Percentiles rank a stretch among this genome's conserved stretches.
phyloP scores from a whole-genome alignment of 1,284 basidiomycete species.

The Puccinia sorghi region DNA sequence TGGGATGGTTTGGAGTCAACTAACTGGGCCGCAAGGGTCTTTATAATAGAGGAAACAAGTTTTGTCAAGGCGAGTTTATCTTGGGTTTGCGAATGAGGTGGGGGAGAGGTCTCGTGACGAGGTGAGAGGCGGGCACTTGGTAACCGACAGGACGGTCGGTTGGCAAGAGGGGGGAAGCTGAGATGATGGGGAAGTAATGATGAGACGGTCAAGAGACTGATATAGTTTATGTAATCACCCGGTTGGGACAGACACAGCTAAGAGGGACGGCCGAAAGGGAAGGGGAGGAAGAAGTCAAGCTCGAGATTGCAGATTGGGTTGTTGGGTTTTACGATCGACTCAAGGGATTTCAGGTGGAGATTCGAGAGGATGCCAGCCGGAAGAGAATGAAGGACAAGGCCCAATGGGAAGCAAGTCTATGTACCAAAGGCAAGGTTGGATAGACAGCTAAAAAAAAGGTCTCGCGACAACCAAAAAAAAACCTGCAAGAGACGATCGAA shows the following conservation, averaged over 20 bases:
- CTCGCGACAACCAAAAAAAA: neutral
- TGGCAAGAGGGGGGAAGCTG: neutral
- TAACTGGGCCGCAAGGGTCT: neutral
- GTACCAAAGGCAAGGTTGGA: neutral
- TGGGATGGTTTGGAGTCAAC: neutral
- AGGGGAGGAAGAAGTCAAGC: neutral
- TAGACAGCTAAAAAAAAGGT: neutral
- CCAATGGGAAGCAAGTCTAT: neutral
- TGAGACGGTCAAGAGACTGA: neutral
- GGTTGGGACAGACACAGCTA: neutral
- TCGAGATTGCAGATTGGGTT: neutral
- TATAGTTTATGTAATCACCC: slow-evolving; percentile 15
- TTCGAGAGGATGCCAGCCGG: too few relatives aligned
- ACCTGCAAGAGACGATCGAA: neutral
- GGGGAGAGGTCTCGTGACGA: neutral
- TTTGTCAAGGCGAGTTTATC: neutral
- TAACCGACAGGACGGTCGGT: neutral
- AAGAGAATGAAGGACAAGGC: too few relatives aligned
- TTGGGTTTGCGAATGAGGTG: neutral
- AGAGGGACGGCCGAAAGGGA: neutral
- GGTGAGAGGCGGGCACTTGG: neutral
- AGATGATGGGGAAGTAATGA: neutral
- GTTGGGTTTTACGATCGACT: neutral
- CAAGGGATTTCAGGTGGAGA: neutral
- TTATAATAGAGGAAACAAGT: neutral